These are phyloP conservation scores for Persicaria maculosa DNA, from an alignment of 148 eudicot genomes.

Conservation along the genomic window DNA sequence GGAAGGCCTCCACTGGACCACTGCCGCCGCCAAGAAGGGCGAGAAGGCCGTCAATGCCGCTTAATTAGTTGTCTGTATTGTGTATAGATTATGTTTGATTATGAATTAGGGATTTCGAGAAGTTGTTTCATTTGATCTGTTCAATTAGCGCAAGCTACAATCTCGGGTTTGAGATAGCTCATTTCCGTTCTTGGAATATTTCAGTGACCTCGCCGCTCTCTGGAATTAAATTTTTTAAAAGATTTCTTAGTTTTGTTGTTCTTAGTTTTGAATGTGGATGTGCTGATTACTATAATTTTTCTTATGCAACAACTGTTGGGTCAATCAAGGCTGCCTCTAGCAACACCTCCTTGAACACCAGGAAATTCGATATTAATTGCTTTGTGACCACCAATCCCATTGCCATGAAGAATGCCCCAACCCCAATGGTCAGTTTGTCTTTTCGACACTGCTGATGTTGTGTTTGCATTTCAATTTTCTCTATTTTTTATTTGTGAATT, in stretches of 20 bases:
- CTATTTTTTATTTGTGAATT: too few species aligned
- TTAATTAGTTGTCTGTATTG: neutral
- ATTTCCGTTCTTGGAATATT: too few species aligned
- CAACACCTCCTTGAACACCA: conserved; percentile 79
- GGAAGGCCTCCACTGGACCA: conserved; percentile 59
- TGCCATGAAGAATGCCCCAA: too few species aligned
- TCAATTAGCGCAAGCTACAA: neutral
- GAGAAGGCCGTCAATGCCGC: conserved; percentile 98
- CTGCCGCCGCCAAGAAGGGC: conserved; percentile 86
- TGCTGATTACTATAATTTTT: neutral
- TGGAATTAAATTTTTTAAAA: too few species aligned
- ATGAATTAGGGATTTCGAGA: conserved; percentile 1
- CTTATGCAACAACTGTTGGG: conserved; percentile 66
- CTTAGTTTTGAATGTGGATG: neutral
- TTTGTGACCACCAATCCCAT: too few species aligned
- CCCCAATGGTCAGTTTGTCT: too few species aligned
- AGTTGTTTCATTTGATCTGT: neutral
- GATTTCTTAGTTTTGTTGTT: too few species aligned
- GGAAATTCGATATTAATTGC: conserved; percentile 55
- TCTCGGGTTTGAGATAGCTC: neutral
- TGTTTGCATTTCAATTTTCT: too few species aligned
- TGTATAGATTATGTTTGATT: neutral
- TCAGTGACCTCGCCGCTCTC: too few species aligned
- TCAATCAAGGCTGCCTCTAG: conserved; percentile 94
- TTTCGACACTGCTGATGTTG: too few species aligned